Base-by-base conservation (phyloP, 345 rosid genomes). In the Schrenkiella parvula region DNA sequence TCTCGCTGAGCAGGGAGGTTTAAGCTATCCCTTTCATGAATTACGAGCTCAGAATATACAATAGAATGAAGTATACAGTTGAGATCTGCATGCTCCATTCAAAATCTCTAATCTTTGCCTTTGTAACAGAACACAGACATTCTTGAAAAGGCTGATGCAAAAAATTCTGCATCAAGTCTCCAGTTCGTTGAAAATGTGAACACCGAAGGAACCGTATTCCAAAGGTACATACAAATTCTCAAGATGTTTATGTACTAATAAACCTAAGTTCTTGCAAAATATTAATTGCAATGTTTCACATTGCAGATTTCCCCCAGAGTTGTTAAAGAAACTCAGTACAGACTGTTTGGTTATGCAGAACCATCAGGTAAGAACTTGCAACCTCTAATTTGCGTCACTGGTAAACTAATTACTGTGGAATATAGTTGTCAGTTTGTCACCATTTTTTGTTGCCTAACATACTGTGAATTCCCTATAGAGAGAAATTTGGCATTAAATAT, bases 331-430 rank as follows among this genome's bases (percentile, higher is more conserved):
- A 72, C 74, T 84, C 78, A 76, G 88, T 72, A 84, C 84, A 23
- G 91, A 93, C 72, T 86, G 97, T 62, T 89, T 93, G 77, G 92
- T 91, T 63, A 86, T 85, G 96, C 98, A 93, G 61, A 88, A 91
- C 70, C 98, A 93, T 78, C 86, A 55, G 79, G 98, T 93, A 71
- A 85, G 91, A 41, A 32, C 21, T 42, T 39, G 31, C 29, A 48
- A 28, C 47, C 61, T 38, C 13, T 28, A 10, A 28, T 28, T 31
- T 64, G 3, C 12, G 17, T 46, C 10, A 12, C 58, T 22, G 13
- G n/a, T 60, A 26, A 12, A 32, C 19, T 12, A 34, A n/a, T n/a
- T n/a, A n/a, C n/a, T n/a, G n/a, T 10, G 47, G 37, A 31, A 10
- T 44, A 38, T 37, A 61, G 19, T 21, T 52, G 2, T 6, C 8